Base-by-base conservation (phyloP, 2,329 filamentous ascomycete species). In the Furcasterigmium sp. region DNA sequence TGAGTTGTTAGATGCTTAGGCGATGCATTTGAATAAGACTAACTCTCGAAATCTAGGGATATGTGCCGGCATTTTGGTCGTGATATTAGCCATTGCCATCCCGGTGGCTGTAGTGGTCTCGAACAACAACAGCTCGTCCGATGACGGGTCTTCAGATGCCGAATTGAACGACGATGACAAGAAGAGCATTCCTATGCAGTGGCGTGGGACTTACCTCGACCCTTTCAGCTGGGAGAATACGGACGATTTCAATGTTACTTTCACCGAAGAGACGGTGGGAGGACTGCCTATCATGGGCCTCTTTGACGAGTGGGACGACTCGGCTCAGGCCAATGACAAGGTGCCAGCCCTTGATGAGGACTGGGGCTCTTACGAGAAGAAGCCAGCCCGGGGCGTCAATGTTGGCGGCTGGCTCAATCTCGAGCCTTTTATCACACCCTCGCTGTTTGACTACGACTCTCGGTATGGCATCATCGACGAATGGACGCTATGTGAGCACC, bases 391-490 rank as follows among this genome's bases (percentile, higher is more conserved):
- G 7, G 93, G 93, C 1, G 88, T 97, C 28, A 97, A 95, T 55
- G 61, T 97, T 1, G 93, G 93, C 40, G 93, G 93, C 11, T 98
- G 93, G 93, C 77, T 98, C 2, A 87, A 85, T 3, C 69, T 98
- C 11, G 93, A 98, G 57, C 93, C 93, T 0, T 96, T 95, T 61
- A 97, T 98, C 59, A 91, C 88, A 4, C 93, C 93, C 0, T 96
- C 91, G 1, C 75, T 95, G 20, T 98, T 98, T 67, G 68, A 80
- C 48, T 76, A 76, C 48, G 88, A 85, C 58, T 68, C 72, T 5
- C 59, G 62, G 14, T 52, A 82, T 69, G 69, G 80, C 5, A 79
- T 97, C 34, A 75, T 97, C 15, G 93, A 98, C 57, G 93, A 98
- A 62, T 97, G 80, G 64, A 95, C 87, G 0, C 72, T 97, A 19